phyloP scores from a whole-genome alignment of 495 filamentous ascomycete genomes.

The Penicillium cataractarum region DNA sequence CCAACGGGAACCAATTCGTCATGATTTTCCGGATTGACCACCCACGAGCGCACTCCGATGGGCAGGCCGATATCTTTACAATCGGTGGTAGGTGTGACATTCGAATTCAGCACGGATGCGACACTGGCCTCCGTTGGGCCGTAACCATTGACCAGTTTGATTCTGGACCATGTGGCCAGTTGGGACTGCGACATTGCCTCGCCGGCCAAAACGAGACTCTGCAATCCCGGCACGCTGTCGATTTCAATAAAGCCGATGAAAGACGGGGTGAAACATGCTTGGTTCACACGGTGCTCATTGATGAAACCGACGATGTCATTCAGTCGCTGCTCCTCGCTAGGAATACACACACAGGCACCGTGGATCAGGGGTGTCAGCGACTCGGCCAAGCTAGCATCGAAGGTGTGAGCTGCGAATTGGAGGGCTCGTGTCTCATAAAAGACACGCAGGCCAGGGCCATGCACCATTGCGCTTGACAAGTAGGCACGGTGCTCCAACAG shows the following conservation, averaged over 20 bases:
- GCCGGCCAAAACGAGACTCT: constrained; percentile 51
- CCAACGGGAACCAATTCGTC: constrained; percentile 54
- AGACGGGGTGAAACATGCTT: constrained; percentile 56
- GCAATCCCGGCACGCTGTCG: constrained; percentile 48
- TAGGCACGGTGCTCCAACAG: constrained; percentile 52
- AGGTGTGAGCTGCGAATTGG: constrained; percentile 59
- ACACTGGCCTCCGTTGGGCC: constrained; percentile 57
- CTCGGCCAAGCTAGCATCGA: constrained; percentile 53
- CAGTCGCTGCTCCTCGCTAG: constrained; percentile 54
- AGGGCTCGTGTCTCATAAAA: constrained; percentile 39
- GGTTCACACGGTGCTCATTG: constrained; percentile 47
- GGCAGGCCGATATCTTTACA: constrained; percentile 51
- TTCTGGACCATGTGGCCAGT: constrained; percentile 56
- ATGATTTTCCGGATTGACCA: constrained; percentile 49
- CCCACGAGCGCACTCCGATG: constrained; percentile 46
- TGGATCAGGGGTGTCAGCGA: constrained; percentile 47
- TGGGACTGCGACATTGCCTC: constrained; percentile 59
- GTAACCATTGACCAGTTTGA: constrained; percentile 61
- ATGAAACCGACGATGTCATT: constrained; percentile 53
- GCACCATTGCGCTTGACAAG: constrained; percentile 46
- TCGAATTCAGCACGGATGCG: constrained; percentile 41
- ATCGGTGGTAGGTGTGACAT: constrained; percentile 39
- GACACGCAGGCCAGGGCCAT: constrained; percentile 41
- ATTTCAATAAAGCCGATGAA: constrained; percentile 52
- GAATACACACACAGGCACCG: constrained; percentile 51